phyloP scores from a whole-genome alignment of 805 yeast genomes.

The Candida michaelii region DNA sequence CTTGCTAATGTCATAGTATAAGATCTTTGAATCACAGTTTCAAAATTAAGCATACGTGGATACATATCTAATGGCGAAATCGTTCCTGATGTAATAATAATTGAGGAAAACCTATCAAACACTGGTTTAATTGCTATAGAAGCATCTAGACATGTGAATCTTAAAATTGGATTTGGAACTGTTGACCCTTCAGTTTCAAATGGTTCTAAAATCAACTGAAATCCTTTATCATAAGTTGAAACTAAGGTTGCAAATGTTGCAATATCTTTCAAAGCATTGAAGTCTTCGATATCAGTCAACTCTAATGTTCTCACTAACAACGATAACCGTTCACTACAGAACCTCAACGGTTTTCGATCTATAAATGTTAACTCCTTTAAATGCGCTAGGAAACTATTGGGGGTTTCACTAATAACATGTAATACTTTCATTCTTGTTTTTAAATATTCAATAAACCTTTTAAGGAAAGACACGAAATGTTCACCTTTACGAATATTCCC shows the following conservation, averaged over 20 bases:
- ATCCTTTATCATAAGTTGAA: conserved; percentile 92
- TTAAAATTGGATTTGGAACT: conserved; percentile 93
- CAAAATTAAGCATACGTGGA: conserved; percentile 32
- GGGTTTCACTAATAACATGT: conserved; percentile 98
- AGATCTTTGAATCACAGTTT: conserved; percentile 80
- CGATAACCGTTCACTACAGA: conserved; percentile 89
- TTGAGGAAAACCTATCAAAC: conserved; percentile 88
- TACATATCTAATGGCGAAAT: conserved; percentile 98
- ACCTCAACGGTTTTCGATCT: conserved; percentile 85
- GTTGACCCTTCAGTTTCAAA: conserved; percentile 91
- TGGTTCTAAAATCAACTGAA: conserved; percentile 89
- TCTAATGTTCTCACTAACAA: conserved; percentile 87
- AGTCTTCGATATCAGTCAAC: conserved; percentile 84
- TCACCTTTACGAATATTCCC: conserved; percentile 97
- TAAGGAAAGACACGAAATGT: conserved; percentile 90
- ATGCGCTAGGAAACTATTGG: conserved; percentile 88
- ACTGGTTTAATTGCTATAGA: conserved; percentile 97
- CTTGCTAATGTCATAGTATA: conserved; percentile 94
- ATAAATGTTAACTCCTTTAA: conserved; percentile 90
- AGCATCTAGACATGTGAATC: conserved; percentile 95
- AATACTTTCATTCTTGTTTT: conserved; percentile 97
- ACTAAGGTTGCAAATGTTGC: conserved; percentile 96
- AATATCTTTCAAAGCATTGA: conserved; percentile 88
- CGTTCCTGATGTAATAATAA: conserved; percentile 95
- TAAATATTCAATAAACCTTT: conserved; percentile 88